Percentiles rank a stretch among this genome's conserved stretches.
Evolutionary conservation across 176 grass and related monocot genomes (phyloP).

Genomic region (Guadua angustifolia): DNA sequence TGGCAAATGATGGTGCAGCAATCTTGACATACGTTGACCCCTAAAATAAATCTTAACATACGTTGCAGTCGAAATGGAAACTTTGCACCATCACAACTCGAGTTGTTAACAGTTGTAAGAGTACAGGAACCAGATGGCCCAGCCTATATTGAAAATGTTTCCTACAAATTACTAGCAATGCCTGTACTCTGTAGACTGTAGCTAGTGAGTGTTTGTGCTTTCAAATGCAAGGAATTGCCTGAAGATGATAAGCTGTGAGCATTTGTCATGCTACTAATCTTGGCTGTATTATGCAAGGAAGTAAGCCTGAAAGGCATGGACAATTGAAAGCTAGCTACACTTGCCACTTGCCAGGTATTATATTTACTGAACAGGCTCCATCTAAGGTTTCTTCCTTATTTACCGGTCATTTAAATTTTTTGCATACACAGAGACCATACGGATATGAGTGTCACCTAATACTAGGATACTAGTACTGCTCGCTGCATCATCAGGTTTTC

Average conservation of each 20-base stretch:
- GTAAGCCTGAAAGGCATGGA: not conserved
- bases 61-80: not conserved
- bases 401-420: not conserved
- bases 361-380: too few species aligned
- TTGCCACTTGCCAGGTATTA: not conserved
- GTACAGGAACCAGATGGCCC: not conserved
- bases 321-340: not conserved
- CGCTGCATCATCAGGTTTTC: not conserved
- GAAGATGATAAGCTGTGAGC: not conserved
- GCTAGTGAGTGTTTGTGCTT: not conserved
- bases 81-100: not conserved
- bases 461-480: not conserved
- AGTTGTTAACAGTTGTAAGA: not conserved
- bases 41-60: too few species aligned
- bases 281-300: not conserved
- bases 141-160: not conserved
- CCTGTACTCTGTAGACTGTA: not conserved
- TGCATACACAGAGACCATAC: not conserved
- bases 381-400: not conserved
- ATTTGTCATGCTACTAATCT: not conserved
- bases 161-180: not conserved
- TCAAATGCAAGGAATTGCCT: not conserved
- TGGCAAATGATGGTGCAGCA: conserved; percentile 74
- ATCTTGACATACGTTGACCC: conserved; percentile 47
- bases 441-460: conserved; percentile 16